Base-by-base conservation (phyloP, 129 eudicot genomes). In the Centella asiatica region DNA sequence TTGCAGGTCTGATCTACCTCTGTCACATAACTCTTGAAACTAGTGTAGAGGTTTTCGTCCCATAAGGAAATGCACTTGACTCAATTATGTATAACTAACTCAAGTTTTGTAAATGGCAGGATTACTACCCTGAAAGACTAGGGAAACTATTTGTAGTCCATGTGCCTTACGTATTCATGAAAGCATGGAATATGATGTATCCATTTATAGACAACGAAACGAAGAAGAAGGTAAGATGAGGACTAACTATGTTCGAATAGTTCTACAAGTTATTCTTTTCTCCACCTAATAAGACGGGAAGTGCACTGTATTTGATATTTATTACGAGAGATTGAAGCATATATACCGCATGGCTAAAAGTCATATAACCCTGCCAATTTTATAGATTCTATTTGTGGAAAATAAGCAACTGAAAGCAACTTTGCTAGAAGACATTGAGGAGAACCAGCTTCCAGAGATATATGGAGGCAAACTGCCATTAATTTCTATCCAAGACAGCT, bases 121-220 rank as follows among this genome's bases (percentile, higher is more conserved):
- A 93, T 23, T 93, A 74, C 71, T 80, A 93, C 72, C 99, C 99
- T 12, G 99, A 93, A 76, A 80, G 96, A 69, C 88, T 93, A 13
- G 95, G 83, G 36, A 93, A 85, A 78, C 10, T 87, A 72, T 82
- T 73, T 62, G 53, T 87, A 0, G 60, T 87, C 32, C 79, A 93
- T 40, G 95, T 70, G 54, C 99, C 99, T 51, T 75, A 66, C 51
- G 56, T 93, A 37, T 93, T 93, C 74, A 82, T 82, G 96, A 74
- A 88, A n/a, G 73, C 72, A 26, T 93, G 92, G 96, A 88, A 88
- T 89, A 74, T 85, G 20, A 20, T 88, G 2, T 83, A 68, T 72
- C 93, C 96, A 36, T 85, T 93, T 68, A 93, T 93, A n/a, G 92
- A 88, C 68, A 71, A 80, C 65, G 78, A 78, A 22, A 93, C 95